Conservation (phyloP, 2,329 filamentous ascomycete genomes). For the Fusarium sp. region DNA sequence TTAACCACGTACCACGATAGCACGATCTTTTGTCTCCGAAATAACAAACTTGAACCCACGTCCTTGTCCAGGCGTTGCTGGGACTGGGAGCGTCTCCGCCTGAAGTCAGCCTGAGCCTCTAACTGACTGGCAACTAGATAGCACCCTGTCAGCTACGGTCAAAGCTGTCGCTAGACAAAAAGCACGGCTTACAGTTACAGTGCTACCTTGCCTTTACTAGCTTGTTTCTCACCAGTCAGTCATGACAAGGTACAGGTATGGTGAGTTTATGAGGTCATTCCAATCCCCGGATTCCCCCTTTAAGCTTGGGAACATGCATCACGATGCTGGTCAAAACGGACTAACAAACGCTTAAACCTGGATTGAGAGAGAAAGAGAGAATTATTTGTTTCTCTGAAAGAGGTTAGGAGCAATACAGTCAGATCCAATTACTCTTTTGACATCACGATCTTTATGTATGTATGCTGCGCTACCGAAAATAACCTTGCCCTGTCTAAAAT, state of each 20-base stretch:
- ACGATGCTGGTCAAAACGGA: slow-evolving; percentile 7
- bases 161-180: slow-evolving; percentile 29
- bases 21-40: slow-evolving; percentile 5
- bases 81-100: slow-evolving; percentile 35
- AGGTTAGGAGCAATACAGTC: slow-evolving; percentile 14
- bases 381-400: neutral
- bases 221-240: slow-evolving; percentile 24
- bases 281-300: slow-evolving; percentile 35
- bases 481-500: slow-evolving; percentile 39
- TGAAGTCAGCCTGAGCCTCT: slow-evolving; percentile 39
- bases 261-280: slow-evolving; percentile 38
- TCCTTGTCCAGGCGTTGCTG: slow-evolving; percentile 6
- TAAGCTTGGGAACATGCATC: slow-evolving; percentile 11
- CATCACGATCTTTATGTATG: slow-evolving; percentile 3
- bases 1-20: neutral
- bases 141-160: slow-evolving; percentile 16
- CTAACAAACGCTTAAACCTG: neutral
- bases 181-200: slow-evolving; percentile 16
- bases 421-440: slow-evolving; percentile 5
- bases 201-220: slow-evolving; percentile 11
- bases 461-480: slow-evolving; percentile 17
- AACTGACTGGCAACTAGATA: slow-evolving; percentile 8
- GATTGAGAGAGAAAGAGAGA: neutral
- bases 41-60: slow-evolving; percentile 20
- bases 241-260: slow-evolving; percentile 2